These are phyloP conservation scores for Acacia crassicarpa DNA, from an alignment of 306 rosid genomes.

Conservation along the genomic window DNA sequence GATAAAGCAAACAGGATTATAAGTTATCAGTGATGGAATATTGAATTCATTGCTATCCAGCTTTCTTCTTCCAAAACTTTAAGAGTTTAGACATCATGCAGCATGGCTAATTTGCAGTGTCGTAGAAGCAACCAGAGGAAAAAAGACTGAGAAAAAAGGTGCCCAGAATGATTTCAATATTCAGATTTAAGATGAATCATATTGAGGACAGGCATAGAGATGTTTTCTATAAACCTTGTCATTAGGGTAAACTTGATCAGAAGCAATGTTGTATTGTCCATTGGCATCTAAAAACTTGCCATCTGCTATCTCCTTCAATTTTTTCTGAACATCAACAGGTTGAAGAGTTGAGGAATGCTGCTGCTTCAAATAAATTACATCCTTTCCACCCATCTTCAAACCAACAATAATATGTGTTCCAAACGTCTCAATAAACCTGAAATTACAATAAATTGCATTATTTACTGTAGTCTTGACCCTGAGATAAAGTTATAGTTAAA, in stretches of 20 bases:
- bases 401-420: constrained; percentile 97
- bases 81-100: neutral
- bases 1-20: neutral
- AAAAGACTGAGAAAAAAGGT: constrained; percentile 11
- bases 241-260: constrained; percentile 67
- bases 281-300: constrained; percentile 69
- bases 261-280: constrained; percentile 54
- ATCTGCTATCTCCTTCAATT: constrained; percentile 88
- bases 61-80: neutral
- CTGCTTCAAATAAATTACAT: constrained; percentile 93
- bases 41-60: neutral
- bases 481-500: constrained; percentile 7
- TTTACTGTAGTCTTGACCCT: constrained; percentile 24
- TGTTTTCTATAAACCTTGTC: constrained; percentile 55
- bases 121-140: neutral
- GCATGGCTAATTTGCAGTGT: neutral
- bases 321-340: constrained; percentile 89
- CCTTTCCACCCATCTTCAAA: constrained; percentile 98
- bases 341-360: constrained; percentile 89
- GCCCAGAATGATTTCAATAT: constrained; percentile 12
- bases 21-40: neutral
- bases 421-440: constrained; percentile 85
- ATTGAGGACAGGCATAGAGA: constrained; percentile 14
- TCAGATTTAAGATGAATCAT: constrained; percentile 3
- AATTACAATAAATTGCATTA: constrained; percentile 23